These are phyloP conservation scores for Moniliophthora roreri DNA, from an alignment of 1,284 basidiomycete genomes.

Conservation along the genomic window DNA sequence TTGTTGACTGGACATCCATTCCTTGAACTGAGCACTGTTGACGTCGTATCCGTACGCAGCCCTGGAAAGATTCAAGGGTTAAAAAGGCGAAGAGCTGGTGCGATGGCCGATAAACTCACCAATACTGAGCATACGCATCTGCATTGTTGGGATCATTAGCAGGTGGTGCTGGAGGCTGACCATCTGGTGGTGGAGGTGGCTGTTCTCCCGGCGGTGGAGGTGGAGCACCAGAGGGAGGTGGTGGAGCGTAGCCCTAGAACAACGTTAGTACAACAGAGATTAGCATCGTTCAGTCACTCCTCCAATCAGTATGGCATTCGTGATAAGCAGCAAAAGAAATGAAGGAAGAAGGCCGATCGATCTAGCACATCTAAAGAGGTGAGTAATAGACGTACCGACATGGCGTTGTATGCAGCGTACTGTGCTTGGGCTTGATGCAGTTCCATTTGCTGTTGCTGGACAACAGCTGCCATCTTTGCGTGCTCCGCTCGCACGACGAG, in stretches of 20 bases:
- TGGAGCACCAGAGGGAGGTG: conserved; percentile 53
- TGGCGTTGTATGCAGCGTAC: conserved; percentile 70
- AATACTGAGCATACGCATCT: conserved; percentile 72
- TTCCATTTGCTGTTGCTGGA: conserved; percentile 78
- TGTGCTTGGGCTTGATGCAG: conserved; percentile 78
- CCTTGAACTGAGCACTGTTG: conserved; percentile 77
- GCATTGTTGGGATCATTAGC: conserved; percentile 25
- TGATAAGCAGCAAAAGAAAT: conserved; percentile 6
- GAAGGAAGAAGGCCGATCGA: conserved; percentile 7
- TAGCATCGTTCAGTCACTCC: background rate
- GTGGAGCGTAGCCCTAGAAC: conserved; percentile 57
- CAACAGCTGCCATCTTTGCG: conserved; percentile 66
- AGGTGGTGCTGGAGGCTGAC: conserved; percentile 35
- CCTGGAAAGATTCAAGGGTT: conserved; percentile 39
- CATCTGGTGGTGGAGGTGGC: conserved; percentile 57
- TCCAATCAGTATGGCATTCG: conserved; percentile 1
- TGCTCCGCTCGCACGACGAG: conserved; percentile 85
- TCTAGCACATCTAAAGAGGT: conserved; percentile 4
- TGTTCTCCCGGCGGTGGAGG: conserved; percentile 66
- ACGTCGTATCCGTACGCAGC: conserved; percentile 90
- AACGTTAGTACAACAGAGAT: conserved; percentile 15
- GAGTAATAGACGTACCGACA: conserved; percentile 49
- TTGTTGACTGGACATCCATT: conserved; percentile 72
- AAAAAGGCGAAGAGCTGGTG: background rate
- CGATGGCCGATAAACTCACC: conserved; percentile 39